Base-by-base conservation (phyloP, 2,329 filamentous ascomycete genomes). In the Paraphaeosphaeria sporulosa region DNA sequence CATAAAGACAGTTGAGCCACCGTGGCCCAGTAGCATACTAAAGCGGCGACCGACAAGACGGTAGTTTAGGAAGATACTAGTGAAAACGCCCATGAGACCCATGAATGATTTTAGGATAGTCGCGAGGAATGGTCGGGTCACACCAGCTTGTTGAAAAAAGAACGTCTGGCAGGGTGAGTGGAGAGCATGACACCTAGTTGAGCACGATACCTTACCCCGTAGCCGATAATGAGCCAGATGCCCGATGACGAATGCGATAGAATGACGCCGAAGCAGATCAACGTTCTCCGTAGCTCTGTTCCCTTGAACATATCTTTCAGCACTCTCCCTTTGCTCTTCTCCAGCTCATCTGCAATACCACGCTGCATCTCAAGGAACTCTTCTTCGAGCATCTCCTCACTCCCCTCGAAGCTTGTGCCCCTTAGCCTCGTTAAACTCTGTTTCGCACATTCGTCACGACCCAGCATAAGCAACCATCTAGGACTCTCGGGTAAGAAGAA, bases 251-350 rank as follows among this genome's bases (percentile, higher is more conserved):
- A 76, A 60, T 82, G 80, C n/a, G 78, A 78, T 1, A 77, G 77
- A 46, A 83, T 82, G 55, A 81, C 76, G 10, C 76, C 79, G 60
- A 79, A 82, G 70, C 79, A 84, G 25, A 84, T 72, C 9, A 84
- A 70, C 4, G 82, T 84, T 5, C 82, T 78, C 23, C 82, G 74
- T 9, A 83, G 71, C 54, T 84, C 80, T 4, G 74, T 77, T 15
- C 84, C 81, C 30, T 68, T 75, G 67, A 84, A 82, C 70, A 85
- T 79, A 53, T 85, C 82, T 23, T 78, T 64, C 34, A 83, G 55
- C 36, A 82, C 78, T 30, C 82, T 80, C 5, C 85, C 81, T 36
- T 80, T 77, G 19, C 84, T 83, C 79, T 86, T 84, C 63, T 57
- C 32, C 36, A 64, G 58, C 48, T 69, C 64, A 19, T 67, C 63